Conservation (phyloP, 306 rosid genomes). For the Oemleria cerasiformis region DNA sequence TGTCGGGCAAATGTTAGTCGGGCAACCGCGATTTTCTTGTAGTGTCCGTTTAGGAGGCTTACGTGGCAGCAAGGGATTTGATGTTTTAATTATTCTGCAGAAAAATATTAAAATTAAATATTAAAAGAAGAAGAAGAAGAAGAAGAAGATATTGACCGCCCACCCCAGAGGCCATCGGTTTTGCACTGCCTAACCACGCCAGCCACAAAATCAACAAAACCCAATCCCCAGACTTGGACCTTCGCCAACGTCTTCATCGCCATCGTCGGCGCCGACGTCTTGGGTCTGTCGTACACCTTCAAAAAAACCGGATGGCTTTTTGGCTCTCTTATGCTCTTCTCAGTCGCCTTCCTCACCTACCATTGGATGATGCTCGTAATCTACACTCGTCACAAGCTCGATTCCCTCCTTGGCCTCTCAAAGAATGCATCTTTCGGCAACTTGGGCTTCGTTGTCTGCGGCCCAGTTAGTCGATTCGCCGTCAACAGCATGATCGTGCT, state of each 20-base stretch:
- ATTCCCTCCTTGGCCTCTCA: conserved; percentile 31
- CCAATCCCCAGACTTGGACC: conserved; percentile 51
- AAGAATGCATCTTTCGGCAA: conserved; percentile 60
- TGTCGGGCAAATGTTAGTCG: no score
- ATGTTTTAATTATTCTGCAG: no score
- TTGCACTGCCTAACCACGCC: no score
- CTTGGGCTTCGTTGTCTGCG: conserved; percentile 52
- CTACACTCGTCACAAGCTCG: conserved; percentile 54
- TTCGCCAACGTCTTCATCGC: conserved; percentile 64
- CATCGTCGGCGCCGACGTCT: conserved; percentile 62
- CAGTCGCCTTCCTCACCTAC: conserved; percentile 52
- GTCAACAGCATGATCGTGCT: conserved; percentile 57
- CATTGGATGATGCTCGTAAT: conserved; percentile 71
- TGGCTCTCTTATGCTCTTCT: conserved; percentile 47
- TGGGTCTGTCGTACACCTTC: conserved; percentile 66
- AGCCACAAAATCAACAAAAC: no score
- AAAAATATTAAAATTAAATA: no score
- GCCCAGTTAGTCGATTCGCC: conserved; percentile 44
- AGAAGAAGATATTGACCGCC: no score
- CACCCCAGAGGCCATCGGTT: no score
- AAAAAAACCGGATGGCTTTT: conserved; percentile 54
- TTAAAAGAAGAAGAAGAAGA: no score
- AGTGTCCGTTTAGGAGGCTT: no score
- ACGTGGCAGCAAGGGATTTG: no score
- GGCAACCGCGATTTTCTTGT: no score